Evolutionary conservation across 1,284 basidiomycete genomes (phyloP), one percentile per base, ranked within the genome.

Genomic region (Cryptococcus sp.): DNA sequence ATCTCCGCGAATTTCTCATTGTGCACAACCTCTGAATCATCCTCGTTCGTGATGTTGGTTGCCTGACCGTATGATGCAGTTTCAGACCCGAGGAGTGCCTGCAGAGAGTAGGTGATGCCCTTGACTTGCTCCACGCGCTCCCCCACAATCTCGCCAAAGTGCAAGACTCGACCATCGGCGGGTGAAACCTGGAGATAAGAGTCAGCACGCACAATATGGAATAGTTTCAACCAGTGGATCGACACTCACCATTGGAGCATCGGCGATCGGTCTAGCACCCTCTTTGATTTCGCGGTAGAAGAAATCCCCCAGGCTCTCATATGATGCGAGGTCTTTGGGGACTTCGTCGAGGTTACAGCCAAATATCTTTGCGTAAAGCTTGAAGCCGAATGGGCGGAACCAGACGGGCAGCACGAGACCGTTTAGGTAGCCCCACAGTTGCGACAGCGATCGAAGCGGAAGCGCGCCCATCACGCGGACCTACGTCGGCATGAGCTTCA

Each of bases 361-460:
- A 72, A 99, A 99, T 35, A 88, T 83, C 68, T 82, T 85, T 22
- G 91, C 85, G 76, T 98, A 98, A 42, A 96, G 71, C 62, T 85
- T 84, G 82, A 94, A 89, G 39, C 93, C 91, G 70, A 86, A 86
- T 0, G 93, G 93, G 25, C 95, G 84, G 79, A 93, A 86, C 95
- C 94, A 99, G 56, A 95, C 84, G 23, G 95, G 96, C 1, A 99
- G 85, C 62, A 93, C 88, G 52, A 93, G 82, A 3, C 88, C 90
- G 81, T 98, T 99, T 58, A 96, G 73, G 79, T 93, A 94, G 8
- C 96, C 96, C 93, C 95, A 99, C 8, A 97, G 79, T 6, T 94
- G 88, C 25, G 93, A 98, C 71, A 98, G 86, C 66, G 92, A 91
- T 47, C 94, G 88, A 17, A 99, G 84, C 0, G 95, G 95, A 3